Conservation (phyloP, 2,329 filamentous ascomycete genomes). For the Orbilia quercus region DNA sequence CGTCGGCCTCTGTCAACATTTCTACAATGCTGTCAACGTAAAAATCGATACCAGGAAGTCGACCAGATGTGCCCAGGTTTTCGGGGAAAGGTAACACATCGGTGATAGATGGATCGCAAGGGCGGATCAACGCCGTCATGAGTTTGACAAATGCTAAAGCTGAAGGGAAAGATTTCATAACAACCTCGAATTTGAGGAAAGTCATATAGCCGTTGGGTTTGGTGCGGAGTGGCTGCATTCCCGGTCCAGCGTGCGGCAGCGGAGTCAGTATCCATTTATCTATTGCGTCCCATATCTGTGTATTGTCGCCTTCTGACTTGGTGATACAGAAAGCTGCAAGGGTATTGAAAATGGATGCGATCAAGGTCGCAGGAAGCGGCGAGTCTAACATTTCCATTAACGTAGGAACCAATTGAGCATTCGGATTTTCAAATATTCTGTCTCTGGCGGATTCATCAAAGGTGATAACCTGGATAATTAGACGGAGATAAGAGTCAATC, state of each 20-base stretch:
- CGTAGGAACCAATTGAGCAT: conserved; percentile 76
- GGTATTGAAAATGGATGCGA: conserved; percentile 74
- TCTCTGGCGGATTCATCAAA: conserved; percentile 78
- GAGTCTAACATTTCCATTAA: conserved; percentile 85
- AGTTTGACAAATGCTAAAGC: conserved; percentile 84
- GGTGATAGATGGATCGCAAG: conserved; percentile 71
- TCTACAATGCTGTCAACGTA: conserved; percentile 93
- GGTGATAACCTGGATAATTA: conserved; percentile 82
- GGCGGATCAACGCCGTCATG: conserved; percentile 78
- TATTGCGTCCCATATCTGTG: conserved; percentile 81
- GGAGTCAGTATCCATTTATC: conserved; percentile 73
- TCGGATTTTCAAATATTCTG: conserved; percentile 76
- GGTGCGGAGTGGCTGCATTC: conserved; percentile 39
- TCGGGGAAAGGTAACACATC: conserved; percentile 89
- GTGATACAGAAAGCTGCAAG: conserved; percentile 79
- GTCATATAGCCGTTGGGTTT: conserved; percentile 51
- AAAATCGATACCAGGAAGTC: conserved; percentile 86
- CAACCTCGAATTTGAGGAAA: conserved; percentile 76
- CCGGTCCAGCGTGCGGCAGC: conserved; percentile 47
- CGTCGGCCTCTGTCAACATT: conserved; percentile 43
- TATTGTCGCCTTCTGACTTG: conserved; percentile 75
- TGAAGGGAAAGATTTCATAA: conserved; percentile 84
- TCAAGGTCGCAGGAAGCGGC: conserved; percentile 48
- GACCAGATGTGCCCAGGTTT: conserved; percentile 78
- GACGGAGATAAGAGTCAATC: conserved; percentile 90